phyloP scores from a whole-genome alignment of 1,139 yeast genomes.

The Magnusiomyces paraingens region DNA sequence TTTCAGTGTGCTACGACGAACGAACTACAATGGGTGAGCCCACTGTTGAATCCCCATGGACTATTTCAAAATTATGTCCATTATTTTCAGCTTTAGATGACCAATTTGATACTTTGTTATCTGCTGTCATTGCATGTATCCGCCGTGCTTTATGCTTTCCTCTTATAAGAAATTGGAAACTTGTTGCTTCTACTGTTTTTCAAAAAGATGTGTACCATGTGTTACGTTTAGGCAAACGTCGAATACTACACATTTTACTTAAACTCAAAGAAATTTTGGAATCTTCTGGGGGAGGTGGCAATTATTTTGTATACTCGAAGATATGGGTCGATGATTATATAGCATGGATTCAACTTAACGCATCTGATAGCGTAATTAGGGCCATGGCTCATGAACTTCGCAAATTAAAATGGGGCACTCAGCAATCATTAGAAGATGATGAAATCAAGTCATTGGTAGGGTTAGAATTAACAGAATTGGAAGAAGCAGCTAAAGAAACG shows the following conservation, averaged over 20 bases:
- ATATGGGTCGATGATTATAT: constrained; percentile 76
- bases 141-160: constrained; percentile 77
- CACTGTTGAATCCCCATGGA: constrained; percentile 89
- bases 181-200: constrained; percentile 56
- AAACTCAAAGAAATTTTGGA: constrained; percentile 69
- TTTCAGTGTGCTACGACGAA: constrained; percentile 66
- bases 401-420: constrained; percentile 21
- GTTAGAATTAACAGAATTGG: constrained; percentile 28
- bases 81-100: constrained; percentile 66
- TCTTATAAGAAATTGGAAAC: constrained; percentile 61
- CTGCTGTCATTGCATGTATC: constrained; percentile 52
- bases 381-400: constrained; percentile 60
- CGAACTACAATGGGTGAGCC: constrained; percentile 73
- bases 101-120: constrained; percentile 44
- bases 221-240: constrained; percentile 62
- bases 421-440: background rate
- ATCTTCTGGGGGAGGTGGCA: constrained; percentile 37
- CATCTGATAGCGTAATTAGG: constrained; percentile 45
- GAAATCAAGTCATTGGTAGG: constrained; percentile 17
- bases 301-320: constrained; percentile 81
- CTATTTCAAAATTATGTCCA: constrained; percentile 78
- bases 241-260: constrained; percentile 53
- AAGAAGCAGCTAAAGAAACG: constrained; percentile 26
- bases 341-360: constrained; percentile 58
- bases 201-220: constrained; percentile 56